Base-by-base conservation (phyloP, 2,329 filamentous ascomycete genomes). In the Nannizzia gypsea region DNA sequence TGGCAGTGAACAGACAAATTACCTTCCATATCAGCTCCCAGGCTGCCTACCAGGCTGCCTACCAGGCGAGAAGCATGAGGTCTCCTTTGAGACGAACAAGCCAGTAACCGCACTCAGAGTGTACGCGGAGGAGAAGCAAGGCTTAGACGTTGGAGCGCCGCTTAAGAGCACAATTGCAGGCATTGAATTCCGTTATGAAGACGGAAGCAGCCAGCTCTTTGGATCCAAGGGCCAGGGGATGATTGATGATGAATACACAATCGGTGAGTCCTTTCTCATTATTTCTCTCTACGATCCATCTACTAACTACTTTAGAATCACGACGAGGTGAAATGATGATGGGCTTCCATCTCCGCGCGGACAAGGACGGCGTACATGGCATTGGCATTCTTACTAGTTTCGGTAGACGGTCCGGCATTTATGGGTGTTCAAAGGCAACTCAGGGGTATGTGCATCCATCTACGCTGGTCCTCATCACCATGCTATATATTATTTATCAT, bases 151-250 rank as follows among this genome's bases (percentile, higher is more conserved):
- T 34, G 22, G 24, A 1, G 15, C 11, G 11, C 24, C 6, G 48
- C 6, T 3, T 13, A 31, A 9, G 48, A n/a, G 6, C 4, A 86
- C 3, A 20, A 70, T 97, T 11, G 87, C 95, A 70, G 93, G 93
- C 0, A 73, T 99, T 20, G 92, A 97, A 71, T 97, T 99, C 72
- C 80, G 88, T 61, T 97, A 96, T 69, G 92, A 97, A 68, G 90
- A 97, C 71, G 81, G 83, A 15, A 87, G 88, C 0, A 87, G 80
- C 59, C 90, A 96, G 70, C 72, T 96, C 2, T 95, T 99, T 76
- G 93, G 93, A 44, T 26, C 36, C 24, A 28, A 56, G 88, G 38
- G 26, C 17, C 34, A 44, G 17, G 86, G 6, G 63, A 74, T 80
- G 24, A 84, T 83, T 2, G 86, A 86, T 1, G 85, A 87, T 67